phyloP scores from a whole-genome alignment of 495 filamentous ascomycete species.

The Parmelia sp. region DNA sequence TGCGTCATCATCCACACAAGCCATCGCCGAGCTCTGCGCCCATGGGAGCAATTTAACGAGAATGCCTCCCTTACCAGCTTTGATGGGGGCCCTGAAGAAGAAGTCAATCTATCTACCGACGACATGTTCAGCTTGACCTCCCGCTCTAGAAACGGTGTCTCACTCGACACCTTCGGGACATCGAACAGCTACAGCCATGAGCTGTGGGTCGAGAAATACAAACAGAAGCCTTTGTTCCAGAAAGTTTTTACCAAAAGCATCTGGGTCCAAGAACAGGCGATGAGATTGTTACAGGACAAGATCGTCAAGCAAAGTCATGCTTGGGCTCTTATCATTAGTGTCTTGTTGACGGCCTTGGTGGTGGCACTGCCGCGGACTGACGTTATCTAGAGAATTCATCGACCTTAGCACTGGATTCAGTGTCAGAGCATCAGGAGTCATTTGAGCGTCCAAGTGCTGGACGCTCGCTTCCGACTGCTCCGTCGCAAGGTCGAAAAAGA shows the following conservation, averaged over 20 bases:
- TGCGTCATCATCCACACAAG: slow-evolving; percentile 68
- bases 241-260: slow-evolving; percentile 66
- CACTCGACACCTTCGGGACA: slow-evolving; percentile 46
- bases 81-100: slow-evolving; percentile 17
- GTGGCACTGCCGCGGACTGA: slow-evolving; percentile 27
- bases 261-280: slow-evolving; percentile 47
- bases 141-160: slow-evolving; percentile 17
- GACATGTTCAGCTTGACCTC: slow-evolving; percentile 19
- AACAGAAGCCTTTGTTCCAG: slow-evolving; percentile 52
- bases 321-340: slow-evolving; percentile 26
- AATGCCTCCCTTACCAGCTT: slow-evolving; percentile 15
- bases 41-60: slow-evolving; percentile 54
- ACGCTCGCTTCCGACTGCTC: slow-evolving; percentile 5
- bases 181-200: slow-evolving; percentile 65
- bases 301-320: slow-evolving; percentile 28
- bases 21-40: slow-evolving; percentile 63
- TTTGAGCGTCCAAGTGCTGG: slow-evolving; percentile 7
- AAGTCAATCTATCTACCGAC: slow-evolving; percentile 20
- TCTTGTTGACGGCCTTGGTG: slow-evolving; percentile 25
- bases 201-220: slow-evolving; percentile 63
- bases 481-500: neutral
- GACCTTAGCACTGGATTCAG: neutral
- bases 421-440: neutral
- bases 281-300: slow-evolving; percentile 28
- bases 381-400: slow-evolving; percentile 14